Evolutionary conservation across 2,329 filamentous ascomycete species (phyloP).

Genomic region (Sarocladium kiliense): DNA sequence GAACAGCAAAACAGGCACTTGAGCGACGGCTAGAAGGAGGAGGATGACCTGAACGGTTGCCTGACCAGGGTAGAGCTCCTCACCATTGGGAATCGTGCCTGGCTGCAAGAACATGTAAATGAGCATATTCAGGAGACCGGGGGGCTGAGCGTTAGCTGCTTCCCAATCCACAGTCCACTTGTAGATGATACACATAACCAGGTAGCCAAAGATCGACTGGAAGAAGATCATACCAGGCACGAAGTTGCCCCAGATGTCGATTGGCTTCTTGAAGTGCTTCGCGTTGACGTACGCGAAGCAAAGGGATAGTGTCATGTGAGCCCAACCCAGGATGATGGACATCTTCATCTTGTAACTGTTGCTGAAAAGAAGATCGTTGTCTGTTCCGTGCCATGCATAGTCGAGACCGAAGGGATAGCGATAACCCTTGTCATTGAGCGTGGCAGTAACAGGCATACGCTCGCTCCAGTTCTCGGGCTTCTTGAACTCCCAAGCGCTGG

Average conservation of each 20-base stretch:
- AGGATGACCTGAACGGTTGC: constrained; percentile 69
- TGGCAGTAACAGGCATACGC: constrained; percentile 59
- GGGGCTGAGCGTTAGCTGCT: constrained; percentile 58
- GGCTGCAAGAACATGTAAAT: constrained; percentile 99
- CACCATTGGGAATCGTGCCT: constrained; percentile 51
- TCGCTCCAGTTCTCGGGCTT: constrained; percentile 62
- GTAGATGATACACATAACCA: constrained; percentile 90
- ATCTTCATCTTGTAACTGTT: constrained; percentile 99
- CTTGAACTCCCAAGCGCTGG: constrained; percentile 81
- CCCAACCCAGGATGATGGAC: constrained; percentile 95
- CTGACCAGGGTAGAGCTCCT: constrained; percentile 76
- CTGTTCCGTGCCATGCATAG: constrained; percentile 92
- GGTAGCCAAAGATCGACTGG: constrained; percentile 96
- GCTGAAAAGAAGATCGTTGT: constrained; percentile 90
- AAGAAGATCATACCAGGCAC: constrained; percentile 99
- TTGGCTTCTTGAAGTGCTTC: constrained; percentile 86
- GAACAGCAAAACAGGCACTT: constrained; percentile 88
- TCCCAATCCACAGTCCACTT: constrained; percentile 94
- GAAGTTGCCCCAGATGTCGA: constrained; percentile 98
- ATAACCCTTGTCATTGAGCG: constrained; percentile 64
- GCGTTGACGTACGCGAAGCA: constrained; percentile 91
- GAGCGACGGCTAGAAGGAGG: constrained; percentile 73
- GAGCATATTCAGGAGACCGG: constrained; percentile 94
- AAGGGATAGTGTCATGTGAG: constrained; percentile 97
- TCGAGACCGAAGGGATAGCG: constrained; percentile 95